Percentiles rank a stretch among this genome's conserved stretches.
These are phyloP conservation scores for Penicillium sclerotigenum DNA, from an alignment of 2,329 filamentous ascomycete genomes.

Conservation along the genomic window DNA sequence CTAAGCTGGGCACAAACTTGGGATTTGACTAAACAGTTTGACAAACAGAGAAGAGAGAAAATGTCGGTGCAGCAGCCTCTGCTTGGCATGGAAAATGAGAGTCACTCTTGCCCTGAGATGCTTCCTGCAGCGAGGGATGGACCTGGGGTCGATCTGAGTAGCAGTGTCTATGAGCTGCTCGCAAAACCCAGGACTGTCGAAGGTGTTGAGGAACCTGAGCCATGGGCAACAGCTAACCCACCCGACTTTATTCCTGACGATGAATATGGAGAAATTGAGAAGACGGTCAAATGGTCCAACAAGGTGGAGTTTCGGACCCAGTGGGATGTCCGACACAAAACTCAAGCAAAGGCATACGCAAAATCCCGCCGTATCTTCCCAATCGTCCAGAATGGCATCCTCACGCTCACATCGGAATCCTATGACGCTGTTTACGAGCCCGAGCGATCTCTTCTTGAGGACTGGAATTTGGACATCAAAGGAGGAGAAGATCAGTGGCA, in stretches of 20 bases:
- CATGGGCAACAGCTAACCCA: neutral
- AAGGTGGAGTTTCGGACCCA: neutral
- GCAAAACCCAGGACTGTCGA: neutral
- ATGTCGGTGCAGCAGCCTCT: neutral
- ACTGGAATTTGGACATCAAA: neutral
- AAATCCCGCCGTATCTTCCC: neutral
- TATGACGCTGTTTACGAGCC: neutral
- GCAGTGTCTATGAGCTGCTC: constrained; percentile 20
- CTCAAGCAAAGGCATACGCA: constrained; percentile 1
- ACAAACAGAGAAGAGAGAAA: neutral
- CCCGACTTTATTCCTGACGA: neutral
- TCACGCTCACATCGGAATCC: neutral
- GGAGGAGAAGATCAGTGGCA: neutral
- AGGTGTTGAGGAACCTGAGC: neutral
- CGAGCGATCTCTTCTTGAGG: neutral
- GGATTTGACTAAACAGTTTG: neutral
- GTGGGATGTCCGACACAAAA: neutral
- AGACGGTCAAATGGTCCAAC: neutral
- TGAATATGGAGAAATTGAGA: neutral
- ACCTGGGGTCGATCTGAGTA: constrained; percentile 25
- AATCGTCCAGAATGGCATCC: neutral
- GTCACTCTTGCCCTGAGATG: constrained; percentile 16
- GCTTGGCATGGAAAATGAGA: constrained; percentile 3
- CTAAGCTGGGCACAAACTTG: neutral
- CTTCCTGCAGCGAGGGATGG: constrained; percentile 27